A percentile compares a stretch with the other conserved stretches of the same genome.
These are phyloP conservation scores for Saturnispora hagleri DNA, from an alignment of 805 yeast genomes.

Conservation along the genomic window DNA sequence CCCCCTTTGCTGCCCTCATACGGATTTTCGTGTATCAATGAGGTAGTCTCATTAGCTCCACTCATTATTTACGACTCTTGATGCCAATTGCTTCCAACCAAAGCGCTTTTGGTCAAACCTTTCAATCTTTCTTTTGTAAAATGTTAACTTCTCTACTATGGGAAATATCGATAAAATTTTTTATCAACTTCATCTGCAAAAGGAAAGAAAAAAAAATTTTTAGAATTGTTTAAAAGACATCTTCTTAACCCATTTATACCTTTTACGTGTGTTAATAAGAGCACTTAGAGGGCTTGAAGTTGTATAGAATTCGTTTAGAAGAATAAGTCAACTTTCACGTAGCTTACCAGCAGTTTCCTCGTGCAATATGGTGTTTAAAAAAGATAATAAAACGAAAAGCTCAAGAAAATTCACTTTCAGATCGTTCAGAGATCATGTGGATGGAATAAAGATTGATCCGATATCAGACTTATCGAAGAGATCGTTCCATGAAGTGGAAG, in stretches of 20 bases:
- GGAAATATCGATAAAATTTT: neutral
- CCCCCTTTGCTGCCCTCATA: neutral
- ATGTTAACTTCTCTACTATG: neutral
- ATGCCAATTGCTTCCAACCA: neutral
- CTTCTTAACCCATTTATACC: neutral
- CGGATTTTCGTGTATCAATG: slow-evolving; percentile 3
- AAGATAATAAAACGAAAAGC: slow-evolving; percentile 43
- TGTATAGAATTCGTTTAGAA: neutral
- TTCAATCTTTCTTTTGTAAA: neutral
- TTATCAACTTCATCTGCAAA: neutral
- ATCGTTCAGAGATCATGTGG: slow-evolving; percentile 80
- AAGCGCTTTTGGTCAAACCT: neutral
- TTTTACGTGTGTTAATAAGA: too few species aligned
- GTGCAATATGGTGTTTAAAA: slow-evolving; percentile 22
- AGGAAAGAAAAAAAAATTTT: neutral
- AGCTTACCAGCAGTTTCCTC: neutral
- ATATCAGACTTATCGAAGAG: slow-evolving; percentile 43
- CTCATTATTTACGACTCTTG: neutral
- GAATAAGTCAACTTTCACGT: neutral
- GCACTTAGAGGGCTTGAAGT: neutral
- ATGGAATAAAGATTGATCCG: slow-evolving; percentile 73
- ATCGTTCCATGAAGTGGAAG: slow-evolving; percentile 60
- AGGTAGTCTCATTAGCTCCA: neutral
- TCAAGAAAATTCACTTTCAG: slow-evolving; percentile 51
- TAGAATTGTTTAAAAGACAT: neutral